These are phyloP conservation scores for Beauveria australis DNA, from an alignment of 2,329 filamentous ascomycete genomes.

Conservation along the genomic window DNA sequence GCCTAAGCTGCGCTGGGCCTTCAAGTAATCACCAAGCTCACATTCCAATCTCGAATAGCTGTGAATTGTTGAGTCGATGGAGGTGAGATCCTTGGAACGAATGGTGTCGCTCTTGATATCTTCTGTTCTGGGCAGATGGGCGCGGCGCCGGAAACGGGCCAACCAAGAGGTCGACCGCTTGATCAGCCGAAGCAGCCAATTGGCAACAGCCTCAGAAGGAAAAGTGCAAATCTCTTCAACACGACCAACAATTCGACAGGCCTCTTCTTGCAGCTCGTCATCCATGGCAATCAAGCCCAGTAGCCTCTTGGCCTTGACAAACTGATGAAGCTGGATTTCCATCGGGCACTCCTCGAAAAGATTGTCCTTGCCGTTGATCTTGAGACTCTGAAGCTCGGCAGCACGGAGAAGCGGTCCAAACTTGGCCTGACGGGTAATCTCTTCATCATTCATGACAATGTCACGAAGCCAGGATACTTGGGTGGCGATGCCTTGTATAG, in stretches of 20 bases:
- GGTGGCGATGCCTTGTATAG: constrained; percentile 29
- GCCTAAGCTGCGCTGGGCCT: constrained; percentile 34
- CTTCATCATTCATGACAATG: constrained; percentile 43
- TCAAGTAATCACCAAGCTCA: constrained; percentile 47
- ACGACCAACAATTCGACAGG: constrained; percentile 49
- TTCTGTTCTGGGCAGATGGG: constrained; percentile 48
- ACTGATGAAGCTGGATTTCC: constrained; percentile 46
- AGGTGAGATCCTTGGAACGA: constrained; percentile 44
- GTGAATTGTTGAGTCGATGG: constrained; percentile 52
- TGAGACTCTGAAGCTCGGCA: constrained; percentile 38
- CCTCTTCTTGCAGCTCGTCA: constrained; percentile 50
- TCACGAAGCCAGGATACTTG: constrained; percentile 49
- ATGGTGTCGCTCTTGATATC: constrained; percentile 41
- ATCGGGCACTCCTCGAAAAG: constrained; percentile 50
- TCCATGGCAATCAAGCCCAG: constrained; percentile 54
- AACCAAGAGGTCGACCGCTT: constrained; percentile 46
- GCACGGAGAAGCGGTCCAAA: constrained; percentile 39
- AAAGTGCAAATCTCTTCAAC: constrained; percentile 43
- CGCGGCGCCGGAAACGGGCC: constrained; percentile 45
- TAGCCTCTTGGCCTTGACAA: constrained; percentile 40
- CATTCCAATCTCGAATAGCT: constrained; percentile 48
- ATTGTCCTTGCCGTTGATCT: constrained; percentile 50
- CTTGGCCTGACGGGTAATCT: constrained; percentile 34
- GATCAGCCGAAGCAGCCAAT: constrained; percentile 49
- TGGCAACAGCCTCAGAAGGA: constrained; percentile 42